These are phyloP conservation scores for Vaccinium vitisidaea DNA, from an alignment of 148 eudicot species.

Conservation along the genomic window DNA sequence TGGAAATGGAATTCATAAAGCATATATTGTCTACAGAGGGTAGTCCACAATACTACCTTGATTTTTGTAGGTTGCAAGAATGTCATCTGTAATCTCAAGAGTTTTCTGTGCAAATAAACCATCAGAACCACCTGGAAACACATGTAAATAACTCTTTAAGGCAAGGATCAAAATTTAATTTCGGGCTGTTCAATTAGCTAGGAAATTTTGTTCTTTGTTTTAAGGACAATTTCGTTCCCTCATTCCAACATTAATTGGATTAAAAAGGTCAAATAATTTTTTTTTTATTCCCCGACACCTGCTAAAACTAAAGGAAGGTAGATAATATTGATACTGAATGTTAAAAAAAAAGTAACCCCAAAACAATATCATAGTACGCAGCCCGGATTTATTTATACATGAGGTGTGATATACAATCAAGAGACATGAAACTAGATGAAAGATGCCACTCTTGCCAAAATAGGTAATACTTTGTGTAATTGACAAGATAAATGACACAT, in stretches of 20 bases:
- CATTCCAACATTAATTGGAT: neutral
- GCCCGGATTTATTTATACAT: neutral
- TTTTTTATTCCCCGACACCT: neutral
- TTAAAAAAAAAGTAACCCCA: neutral
- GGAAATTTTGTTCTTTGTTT: neutral
- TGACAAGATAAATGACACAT: neutral
- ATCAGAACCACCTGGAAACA: conserved; percentile 85
- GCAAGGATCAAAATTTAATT: conserved; percentile 1
- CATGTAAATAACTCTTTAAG: conserved; percentile 9
- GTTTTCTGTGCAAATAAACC: conserved; percentile 90
- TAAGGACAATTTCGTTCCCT: neutral
- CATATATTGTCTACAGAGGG: neutral
- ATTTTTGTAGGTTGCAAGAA: conserved; percentile 83
- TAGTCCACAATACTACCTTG: conserved; percentile 51
- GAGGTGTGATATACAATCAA: conserved; percentile 2
- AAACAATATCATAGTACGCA: neutral
- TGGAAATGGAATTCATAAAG: conserved; percentile 6
- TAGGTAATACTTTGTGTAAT: neutral
- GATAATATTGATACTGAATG: neutral
- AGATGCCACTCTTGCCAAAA: neutral
- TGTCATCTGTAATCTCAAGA: conserved; percentile 79
- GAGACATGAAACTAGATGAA: conserved; percentile 3
- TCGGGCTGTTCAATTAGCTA: neutral
- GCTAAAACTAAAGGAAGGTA: neutral
- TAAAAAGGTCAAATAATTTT: neutral